Percentiles rank a stretch among this genome's conserved stretches.
phyloP scores from a whole-genome alignment of 2,329 filamentous ascomycete species.

The Fusarium pilosicola region DNA sequence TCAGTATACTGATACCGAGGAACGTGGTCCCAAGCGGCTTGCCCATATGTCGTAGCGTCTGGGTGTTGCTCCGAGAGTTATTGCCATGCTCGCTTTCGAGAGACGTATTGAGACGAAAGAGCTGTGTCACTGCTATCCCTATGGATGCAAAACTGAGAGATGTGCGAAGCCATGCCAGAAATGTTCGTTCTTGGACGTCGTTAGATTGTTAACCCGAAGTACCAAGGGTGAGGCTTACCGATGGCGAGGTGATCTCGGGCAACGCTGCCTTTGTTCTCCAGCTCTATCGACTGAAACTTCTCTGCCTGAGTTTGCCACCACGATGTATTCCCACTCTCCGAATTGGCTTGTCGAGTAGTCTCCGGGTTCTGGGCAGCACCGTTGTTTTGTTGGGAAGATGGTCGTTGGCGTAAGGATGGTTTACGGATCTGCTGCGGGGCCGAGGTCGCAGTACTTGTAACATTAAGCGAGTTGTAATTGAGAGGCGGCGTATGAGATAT shows the following conservation, averaged over 20 bases:
- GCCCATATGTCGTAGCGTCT: slow-evolving; percentile 69
- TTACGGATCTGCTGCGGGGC: slow-evolving; percentile 32
- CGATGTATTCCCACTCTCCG: slow-evolving; percentile 35
- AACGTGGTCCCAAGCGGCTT: slow-evolving; percentile 78
- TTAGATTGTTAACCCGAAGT: slow-evolving; percentile 1
- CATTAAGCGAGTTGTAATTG: slow-evolving; percentile 54
- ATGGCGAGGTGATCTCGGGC: slow-evolving; percentile 84
- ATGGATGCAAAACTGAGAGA: slow-evolving; percentile 85
- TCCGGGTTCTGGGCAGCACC: slow-evolving; percentile 5
- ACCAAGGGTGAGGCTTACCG: slow-evolving; percentile 58
- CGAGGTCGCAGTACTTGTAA: slow-evolving; percentile 28
- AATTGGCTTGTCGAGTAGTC: slow-evolving; percentile 31
- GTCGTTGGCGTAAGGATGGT: slow-evolving; percentile 11
- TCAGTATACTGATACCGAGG: slow-evolving; percentile 77
- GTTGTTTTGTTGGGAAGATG: slow-evolving; percentile 13
- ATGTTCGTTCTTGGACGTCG: slow-evolving; percentile 73
- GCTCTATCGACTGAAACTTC: slow-evolving; percentile 71
- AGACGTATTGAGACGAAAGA: slow-evolving; percentile 83
- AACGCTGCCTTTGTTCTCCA: slow-evolving; percentile 88
- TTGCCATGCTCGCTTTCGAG: slow-evolving; percentile 51
- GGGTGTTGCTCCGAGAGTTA: slow-evolving; percentile 48
- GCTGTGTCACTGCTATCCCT: slow-evolving; percentile 83
- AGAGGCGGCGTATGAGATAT: slow-evolving; percentile 48
- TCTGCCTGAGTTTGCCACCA: slow-evolving; percentile 64
- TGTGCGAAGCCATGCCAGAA: slow-evolving; percentile 85